Percentiles rank a stretch among this genome's conserved stretches.
phyloP scores from a whole-genome alignment of 108 stramenopile species.

The Aurantiochytrium sp. region DNA sequence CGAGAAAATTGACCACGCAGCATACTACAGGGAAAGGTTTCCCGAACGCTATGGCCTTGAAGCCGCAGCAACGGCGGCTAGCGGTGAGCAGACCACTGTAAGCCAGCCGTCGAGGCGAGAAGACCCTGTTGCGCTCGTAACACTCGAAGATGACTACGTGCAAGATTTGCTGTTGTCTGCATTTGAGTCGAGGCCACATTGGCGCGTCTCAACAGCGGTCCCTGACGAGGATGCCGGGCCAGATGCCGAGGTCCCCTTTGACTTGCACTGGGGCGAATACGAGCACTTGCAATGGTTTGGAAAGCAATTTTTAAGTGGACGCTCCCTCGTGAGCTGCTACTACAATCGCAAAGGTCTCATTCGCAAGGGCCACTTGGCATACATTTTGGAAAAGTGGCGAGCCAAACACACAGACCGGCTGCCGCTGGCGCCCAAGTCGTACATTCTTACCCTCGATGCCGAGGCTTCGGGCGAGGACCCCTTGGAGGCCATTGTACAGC shows the following conservation, averaged over 20 bases:
- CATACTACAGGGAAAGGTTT: neutral
- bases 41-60: neutral
- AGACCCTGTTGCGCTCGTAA: neutral
- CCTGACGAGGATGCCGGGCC: neutral
- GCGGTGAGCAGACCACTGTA: neutral
- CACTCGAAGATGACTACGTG: constrained; percentile 1
- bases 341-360: constrained; percentile 1
- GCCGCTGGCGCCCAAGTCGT: neutral
- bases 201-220: neutral
- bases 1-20: neutral
- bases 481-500: neutral
- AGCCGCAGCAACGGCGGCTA: neutral
- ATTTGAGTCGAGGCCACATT: neutral
- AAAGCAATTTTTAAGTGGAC: neutral
- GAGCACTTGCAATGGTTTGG: neutral
- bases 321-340: neutral
- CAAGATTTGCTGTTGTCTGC: neutral
- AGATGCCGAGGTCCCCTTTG: neutral
- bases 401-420: neutral
- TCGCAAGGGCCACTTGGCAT: constrained; percentile 6
- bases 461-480: neutral
- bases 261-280: constrained; percentile 10
- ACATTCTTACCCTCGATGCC: neutral
- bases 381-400: constrained; percentile 14
- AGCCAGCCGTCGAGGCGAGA: neutral